Evolutionary conservation across 2,329 filamentous ascomycete genomes (phyloP), one percentile per base, ranked within the genome.

Genomic region (Elsinoe australis): DNA sequence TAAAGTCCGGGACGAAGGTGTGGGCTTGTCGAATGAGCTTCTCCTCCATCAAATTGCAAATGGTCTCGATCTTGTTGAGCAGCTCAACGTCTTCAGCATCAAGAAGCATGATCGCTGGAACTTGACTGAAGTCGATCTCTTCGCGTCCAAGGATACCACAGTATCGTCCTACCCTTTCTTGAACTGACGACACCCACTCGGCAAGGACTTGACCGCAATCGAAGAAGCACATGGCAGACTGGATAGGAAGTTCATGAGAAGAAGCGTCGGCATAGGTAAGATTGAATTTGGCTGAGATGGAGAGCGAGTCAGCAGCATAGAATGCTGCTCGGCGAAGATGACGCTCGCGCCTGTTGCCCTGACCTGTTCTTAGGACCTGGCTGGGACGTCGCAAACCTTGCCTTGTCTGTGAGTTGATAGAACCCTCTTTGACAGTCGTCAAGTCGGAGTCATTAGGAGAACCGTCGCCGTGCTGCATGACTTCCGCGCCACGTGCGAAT

Each of bases 271-370:
- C 83, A 66, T 90, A 92, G 0, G 86, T 87, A 21, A 90, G 79
- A 1, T 87, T 87, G 9, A 92, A 75, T 61, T 85, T 89, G 63
- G 94, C 85, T 1, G 87, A 84, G 79, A 92, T 92, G 21, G 82
- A 80, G 6, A 98, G 76, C 0, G 89, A 94, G 63, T 95, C 88
- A 1, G 87, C 88, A 1, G 92, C 92, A 60, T 94, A 95, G 61
- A 88, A 94, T 0, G 90, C 92, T n/a, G 92, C 92, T 63, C 90
- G 94, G 34, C 90, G 83, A 15, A 96, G 73, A 59, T 94, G 87
- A 55, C 82, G 84, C 67, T 98, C 90, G 2, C 88, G 82, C 48
- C 51, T 54, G 8, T 51, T 49, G n/a, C 47, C 51, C 8, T 39
- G 50, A 32, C 45, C 45, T 19, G 41, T 47, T 8, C 21, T 57